phyloP scores from a whole-genome alignment of 225 moss, liverwort and hornwort genomes.

The Anthoceros angustus region DNA sequence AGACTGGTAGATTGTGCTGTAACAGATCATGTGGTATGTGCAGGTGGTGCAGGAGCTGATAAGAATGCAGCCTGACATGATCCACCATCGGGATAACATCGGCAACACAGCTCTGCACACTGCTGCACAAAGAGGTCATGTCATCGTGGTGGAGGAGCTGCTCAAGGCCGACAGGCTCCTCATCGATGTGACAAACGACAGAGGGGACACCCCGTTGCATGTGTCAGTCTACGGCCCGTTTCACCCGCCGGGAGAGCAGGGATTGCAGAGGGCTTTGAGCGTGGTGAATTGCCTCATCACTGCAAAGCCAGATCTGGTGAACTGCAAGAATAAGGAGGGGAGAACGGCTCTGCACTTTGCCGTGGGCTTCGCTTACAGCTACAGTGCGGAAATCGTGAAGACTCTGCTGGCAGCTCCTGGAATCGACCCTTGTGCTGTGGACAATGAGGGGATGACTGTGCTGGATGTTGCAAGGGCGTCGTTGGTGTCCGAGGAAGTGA shows the following conservation, averaged over 20 bases:
- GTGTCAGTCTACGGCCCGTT: conserved; percentile 2
- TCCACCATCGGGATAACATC: neutral
- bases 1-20: too few species aligned
- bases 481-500: conserved; percentile 2
- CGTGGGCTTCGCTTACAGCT: neutral
- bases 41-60: neutral
- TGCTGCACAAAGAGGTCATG: conserved; percentile 1
- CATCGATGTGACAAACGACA: neutral
- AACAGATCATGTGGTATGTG: neutral
- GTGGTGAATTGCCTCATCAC: neutral
- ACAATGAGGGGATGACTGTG: conserved; percentile 1
- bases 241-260: conserved; percentile 1
- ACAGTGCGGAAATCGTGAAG: conserved; percentile 1
- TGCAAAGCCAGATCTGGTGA: conserved; percentile 1
- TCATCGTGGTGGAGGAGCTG: neutral
- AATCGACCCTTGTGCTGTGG: neutral
- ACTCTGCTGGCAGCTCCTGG: neutral
- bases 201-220: neutral
- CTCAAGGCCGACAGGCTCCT: neutral
- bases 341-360: neutral
- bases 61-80: neutral
- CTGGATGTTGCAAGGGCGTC: conserved; percentile 3
- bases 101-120: neutral
- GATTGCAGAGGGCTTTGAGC: neutral
- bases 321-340: neutral